phyloP scores from a whole-genome alignment of 2,329 filamentous ascomycete species.

The Botryotinia convoluta region DNA sequence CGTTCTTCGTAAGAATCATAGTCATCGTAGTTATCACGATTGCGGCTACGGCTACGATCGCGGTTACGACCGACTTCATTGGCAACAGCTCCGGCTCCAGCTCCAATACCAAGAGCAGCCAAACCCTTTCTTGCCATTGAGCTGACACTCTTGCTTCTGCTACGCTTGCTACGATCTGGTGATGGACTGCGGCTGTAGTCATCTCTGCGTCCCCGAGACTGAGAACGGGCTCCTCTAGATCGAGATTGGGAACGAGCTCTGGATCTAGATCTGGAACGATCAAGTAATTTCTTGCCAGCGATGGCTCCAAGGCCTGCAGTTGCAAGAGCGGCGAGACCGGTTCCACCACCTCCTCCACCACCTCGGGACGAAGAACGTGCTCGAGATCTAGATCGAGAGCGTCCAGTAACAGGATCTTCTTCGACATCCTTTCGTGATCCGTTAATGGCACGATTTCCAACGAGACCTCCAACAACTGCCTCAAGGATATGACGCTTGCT shows the following conservation, averaged over 20 bases:
- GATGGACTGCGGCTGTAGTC: constrained; percentile 37
- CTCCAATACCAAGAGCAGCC: constrained; percentile 60
- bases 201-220: constrained; percentile 32
- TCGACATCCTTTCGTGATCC: constrained; percentile 65
- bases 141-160: constrained; percentile 65
- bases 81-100: constrained; percentile 39
- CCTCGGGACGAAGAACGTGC: constrained; percentile 53
- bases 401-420: constrained; percentile 46
- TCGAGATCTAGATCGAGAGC: constrained; percentile 69
- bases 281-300: constrained; percentile 58
- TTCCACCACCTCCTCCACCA: constrained; percentile 44
- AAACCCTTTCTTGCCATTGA: constrained; percentile 60
- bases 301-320: constrained; percentile 61
- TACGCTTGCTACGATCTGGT: constrained; percentile 44
- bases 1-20: constrained; percentile 31
- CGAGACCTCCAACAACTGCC: constrained; percentile 83
- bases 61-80: constrained; percentile 25
- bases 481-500: constrained; percentile 83
- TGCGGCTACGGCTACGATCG: constrained; percentile 30
- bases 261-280: constrained; percentile 55
- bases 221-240: constrained; percentile 39
- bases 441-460: constrained; percentile 82
- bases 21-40: constrained; percentile 27
- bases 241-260: constrained; percentile 24
- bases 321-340: constrained; percentile 60